phyloP scores from a whole-genome alignment of 441 rosid genomes.

The Metrosideros polymorpha region DNA sequence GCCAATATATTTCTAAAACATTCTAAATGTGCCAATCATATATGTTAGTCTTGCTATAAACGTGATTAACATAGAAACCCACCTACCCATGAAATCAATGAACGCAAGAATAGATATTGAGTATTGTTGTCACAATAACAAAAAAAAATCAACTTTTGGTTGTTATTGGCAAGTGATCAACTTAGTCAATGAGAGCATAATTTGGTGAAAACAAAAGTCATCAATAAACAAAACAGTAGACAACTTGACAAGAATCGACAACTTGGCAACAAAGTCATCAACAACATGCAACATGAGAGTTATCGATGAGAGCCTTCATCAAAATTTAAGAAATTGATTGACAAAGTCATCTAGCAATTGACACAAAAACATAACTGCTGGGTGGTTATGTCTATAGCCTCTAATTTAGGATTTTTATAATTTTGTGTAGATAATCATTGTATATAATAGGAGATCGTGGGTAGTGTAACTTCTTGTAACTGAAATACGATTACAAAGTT shows the following conservation, averaged over 20 bases:
- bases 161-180: not conserved
- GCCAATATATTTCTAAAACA: not conserved
- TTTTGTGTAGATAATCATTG: not conserved
- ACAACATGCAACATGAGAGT: not conserved
- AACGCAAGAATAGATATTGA: not conserved
- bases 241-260: not conserved
- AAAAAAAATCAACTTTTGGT: not conserved
- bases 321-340: not conserved
- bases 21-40: not conserved
- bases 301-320: not conserved
- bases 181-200: not conserved
- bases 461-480: not conserved
- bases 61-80: not conserved
- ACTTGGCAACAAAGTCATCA: not conserved
- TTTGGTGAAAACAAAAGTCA: not conserved
- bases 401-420: not conserved
- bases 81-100: not conserved
- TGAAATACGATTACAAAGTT: not conserved
- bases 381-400: not conserved
- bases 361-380: not conserved
- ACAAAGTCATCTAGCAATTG: not conserved
- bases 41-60: not conserved
- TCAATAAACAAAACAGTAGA: not conserved
- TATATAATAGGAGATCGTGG: not conserved
- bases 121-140: not conserved